These are phyloP conservation scores for Fusarium zealandicum DNA, from an alignment of 2,329 filamentous ascomycete genomes.

Conservation along the genomic window DNA sequence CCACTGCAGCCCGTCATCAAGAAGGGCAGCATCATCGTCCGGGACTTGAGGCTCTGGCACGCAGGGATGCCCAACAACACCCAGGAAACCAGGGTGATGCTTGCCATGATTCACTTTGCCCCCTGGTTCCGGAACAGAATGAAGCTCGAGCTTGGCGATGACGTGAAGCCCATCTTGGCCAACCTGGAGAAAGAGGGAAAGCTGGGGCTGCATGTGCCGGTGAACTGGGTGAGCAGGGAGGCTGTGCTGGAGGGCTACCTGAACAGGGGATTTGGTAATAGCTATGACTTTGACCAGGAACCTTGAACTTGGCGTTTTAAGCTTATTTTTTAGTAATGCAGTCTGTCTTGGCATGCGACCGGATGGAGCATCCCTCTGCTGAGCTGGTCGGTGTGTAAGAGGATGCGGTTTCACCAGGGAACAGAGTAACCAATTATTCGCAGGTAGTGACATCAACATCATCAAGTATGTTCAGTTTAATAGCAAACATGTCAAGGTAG, in stretches of 20 bases:
- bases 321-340: slow-evolving; percentile 1
- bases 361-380: no score
- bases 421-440: no score
- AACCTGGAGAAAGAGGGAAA: slow-evolving; percentile 48
- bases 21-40: slow-evolving; percentile 63
- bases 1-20: slow-evolving; percentile 59
- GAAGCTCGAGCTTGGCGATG: slow-evolving; percentile 60
- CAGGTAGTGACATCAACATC: no score
- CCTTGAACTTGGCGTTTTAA: slow-evolving; percentile 23
- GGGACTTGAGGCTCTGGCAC: slow-evolving; percentile 69
- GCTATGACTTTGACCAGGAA: slow-evolving; percentile 66
- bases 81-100: slow-evolving; percentile 60
- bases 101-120: slow-evolving; percentile 67
- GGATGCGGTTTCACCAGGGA: no score
- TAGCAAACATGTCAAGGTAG: background rate
- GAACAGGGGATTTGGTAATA: slow-evolving; percentile 65
- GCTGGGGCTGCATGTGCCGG: slow-evolving; percentile 56
- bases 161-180: slow-evolving; percentile 56
- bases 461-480: background rate
- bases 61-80: slow-evolving; percentile 67
- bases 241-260: slow-evolving; percentile 57
- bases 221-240: slow-evolving; percentile 55
- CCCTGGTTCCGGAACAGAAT: slow-evolving; percentile 65
- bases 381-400: no score
- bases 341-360: background rate